phyloP scores from a whole-genome alignment of 2,329 filamentous ascomycete species.

The Periconia sp. region DNA sequence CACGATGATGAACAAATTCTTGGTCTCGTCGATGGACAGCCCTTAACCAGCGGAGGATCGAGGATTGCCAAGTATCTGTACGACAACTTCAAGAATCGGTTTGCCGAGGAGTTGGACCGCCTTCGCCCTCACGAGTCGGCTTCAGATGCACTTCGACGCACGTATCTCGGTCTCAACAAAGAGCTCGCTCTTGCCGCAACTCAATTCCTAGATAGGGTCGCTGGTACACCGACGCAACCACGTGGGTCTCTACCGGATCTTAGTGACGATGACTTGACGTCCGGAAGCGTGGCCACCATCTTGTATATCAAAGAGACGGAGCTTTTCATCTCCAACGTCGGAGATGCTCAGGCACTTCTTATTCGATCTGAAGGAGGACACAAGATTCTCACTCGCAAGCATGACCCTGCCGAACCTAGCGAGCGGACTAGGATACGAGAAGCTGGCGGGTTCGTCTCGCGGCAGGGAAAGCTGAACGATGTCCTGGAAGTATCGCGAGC shows the following conservation, averaged over 20 bases:
- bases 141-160: constrained; percentile 80
- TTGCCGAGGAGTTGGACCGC: constrained; percentile 79
- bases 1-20: constrained; percentile 88
- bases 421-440: constrained; percentile 91
- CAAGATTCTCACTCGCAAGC: constrained; percentile 84
- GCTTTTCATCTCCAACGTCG: constrained; percentile 92
- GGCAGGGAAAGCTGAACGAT: constrained; percentile 93
- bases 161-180: constrained; percentile 91
- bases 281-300: constrained; percentile 90
- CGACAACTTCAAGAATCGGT: constrained; percentile 89
- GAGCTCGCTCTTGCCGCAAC: constrained; percentile 86
- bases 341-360: constrained; percentile 93
- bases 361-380: constrained; percentile 87
- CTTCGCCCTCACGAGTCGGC: constrained; percentile 76
- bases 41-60: constrained; percentile 86
- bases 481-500: constrained; percentile 88
- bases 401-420: constrained; percentile 84
- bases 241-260: constrained; percentile 79
- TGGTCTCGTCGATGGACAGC: constrained; percentile 95
- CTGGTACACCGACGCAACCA: constrained; percentile 53
- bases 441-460: constrained; percentile 93
- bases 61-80: constrained; percentile 97
- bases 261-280: constrained; percentile 85
- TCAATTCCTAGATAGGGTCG: constrained; percentile 75
- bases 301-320: constrained; percentile 89